These are phyloP conservation scores for Penicillium paneum DNA, from an alignment of 2,329 filamentous ascomycete genomes.

Conservation along the genomic window DNA sequence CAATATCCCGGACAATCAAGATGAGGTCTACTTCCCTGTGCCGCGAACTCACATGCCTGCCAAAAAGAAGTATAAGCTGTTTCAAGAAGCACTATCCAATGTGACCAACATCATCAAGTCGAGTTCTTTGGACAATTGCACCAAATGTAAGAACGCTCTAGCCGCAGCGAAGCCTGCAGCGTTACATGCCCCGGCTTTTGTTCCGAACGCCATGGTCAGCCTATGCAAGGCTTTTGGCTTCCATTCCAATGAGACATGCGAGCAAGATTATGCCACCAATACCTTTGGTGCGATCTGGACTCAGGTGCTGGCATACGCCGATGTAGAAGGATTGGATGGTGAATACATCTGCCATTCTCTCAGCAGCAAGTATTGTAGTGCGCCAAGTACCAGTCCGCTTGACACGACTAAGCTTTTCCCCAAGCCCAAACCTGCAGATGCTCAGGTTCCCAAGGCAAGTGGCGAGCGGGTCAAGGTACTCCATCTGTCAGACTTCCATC, in stretches of 20 bases:
- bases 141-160: slow-evolving; percentile 53
- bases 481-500: slow-evolving; percentile 56
- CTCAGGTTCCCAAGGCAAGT: slow-evolving; percentile 46
- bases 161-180: slow-evolving; percentile 52
- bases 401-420: slow-evolving; percentile 50
- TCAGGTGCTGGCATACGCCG: slow-evolving; percentile 54
- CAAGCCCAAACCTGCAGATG: slow-evolving; percentile 52
- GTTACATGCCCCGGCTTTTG: slow-evolving; percentile 46
- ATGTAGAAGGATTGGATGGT: slow-evolving; percentile 55
- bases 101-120: slow-evolving; percentile 49
- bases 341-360: slow-evolving; percentile 56
- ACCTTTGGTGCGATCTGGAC: slow-evolving; percentile 57
- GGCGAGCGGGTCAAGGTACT: slow-evolving; percentile 56
- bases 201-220: slow-evolving; percentile 51
- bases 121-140: slow-evolving; percentile 46
- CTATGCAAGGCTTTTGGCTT: slow-evolving; percentile 52
- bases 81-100: slow-evolving; percentile 40
- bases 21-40: slow-evolving; percentile 52
- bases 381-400: slow-evolving; percentile 45
- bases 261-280: slow-evolving; percentile 46
- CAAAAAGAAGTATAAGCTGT: slow-evolving; percentile 40
- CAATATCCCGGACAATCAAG: slow-evolving; percentile 50
- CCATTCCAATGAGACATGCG: slow-evolving; percentile 48
- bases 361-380: slow-evolving; percentile 48
- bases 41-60: slow-evolving; percentile 47